Base-by-base conservation (phyloP, 441 rosid genomes). In the Breynia disticha region DNA sequence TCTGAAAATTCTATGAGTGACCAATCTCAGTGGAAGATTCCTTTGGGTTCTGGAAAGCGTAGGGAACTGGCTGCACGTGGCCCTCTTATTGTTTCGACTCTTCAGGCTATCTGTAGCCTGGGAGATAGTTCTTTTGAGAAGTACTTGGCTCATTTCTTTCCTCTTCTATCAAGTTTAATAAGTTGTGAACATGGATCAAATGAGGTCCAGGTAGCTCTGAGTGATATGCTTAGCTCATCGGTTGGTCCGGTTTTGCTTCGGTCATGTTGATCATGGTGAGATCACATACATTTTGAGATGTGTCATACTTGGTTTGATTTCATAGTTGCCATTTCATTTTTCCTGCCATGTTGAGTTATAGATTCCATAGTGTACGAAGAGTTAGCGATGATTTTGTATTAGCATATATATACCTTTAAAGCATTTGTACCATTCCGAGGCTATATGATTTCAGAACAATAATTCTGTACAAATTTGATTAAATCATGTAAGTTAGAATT, bases 41-140 rank as follows among this genome's bases (percentile, higher is more conserved):
- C 99, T 48, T 54, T 83, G 46, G 98, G 99, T 46, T 84, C 97
- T 45, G 98, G 98, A 37, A 90, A 80, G 64, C 77, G 89, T 17
- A 82, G 98, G 78, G 99, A 95, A 69, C 57, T 95, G 66, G 93
- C 99, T 42, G 76, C 96, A 19, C 86, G 99, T 9, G 96, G 98
- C 45, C 99, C 99, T 59, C 86, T 95, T 16, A 61, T 95, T 17
- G 99, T 95, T 61, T 73, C 87, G 14, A 83, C 90, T 19, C 87
- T 95, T 56, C 95, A 90, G 67, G 84, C 95, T 21, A 80, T 95
- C 28, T 80, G 96, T 69, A 59, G 82, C 52, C 50, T 90, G 80
- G 96, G 79, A 41, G 95, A 86, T 16, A 62, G 58, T 8, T 80
- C 85, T 12, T 95, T 95, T 17, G 84, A 88, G 79, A 84, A 83